A percentile compares a stretch with the other conserved stretches of the same genome.
Conservation (phyloP, 2,329 filamentous ascomycete species). For the Fusarium beomiforme region DNA sequence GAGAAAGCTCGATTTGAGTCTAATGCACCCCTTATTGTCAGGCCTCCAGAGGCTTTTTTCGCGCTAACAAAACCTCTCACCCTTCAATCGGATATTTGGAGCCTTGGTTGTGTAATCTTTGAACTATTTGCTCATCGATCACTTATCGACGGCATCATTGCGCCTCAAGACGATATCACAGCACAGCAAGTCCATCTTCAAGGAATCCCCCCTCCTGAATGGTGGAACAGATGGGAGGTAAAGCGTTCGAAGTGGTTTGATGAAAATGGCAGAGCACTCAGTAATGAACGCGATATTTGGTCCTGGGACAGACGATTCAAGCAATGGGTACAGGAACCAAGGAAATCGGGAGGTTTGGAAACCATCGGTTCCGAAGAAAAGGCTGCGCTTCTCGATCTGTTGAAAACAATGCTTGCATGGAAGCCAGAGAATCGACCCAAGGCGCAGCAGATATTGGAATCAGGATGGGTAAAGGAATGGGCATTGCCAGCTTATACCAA, state of each 20-base stretch:
- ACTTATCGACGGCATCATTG: conserved; percentile 31
- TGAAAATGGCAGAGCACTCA: conserved; percentile 14
- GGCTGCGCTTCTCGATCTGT: background rate
- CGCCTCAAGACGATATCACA: conserved; percentile 26
- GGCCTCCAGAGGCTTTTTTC: conserved; percentile 50
- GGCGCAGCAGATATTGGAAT: conserved; percentile 10
- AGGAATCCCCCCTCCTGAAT: conserved; percentile 29
- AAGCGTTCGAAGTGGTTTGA: conserved; percentile 33
- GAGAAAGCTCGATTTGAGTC: conserved; percentile 40
- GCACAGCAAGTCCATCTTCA: conserved; percentile 34
- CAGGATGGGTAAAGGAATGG: conserved; percentile 30
- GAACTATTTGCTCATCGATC: conserved; percentile 44
- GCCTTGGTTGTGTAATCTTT: conserved; percentile 51
- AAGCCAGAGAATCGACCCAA: conserved; percentile 5
- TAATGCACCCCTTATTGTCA: conserved; percentile 43
- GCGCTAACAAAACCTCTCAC: conserved; percentile 47
- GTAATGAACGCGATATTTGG: conserved; percentile 4
- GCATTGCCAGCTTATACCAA: conserved; percentile 16
- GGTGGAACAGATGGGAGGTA: conserved; percentile 36
- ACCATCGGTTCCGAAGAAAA: background rate
- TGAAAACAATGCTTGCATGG: conserved; percentile 22
- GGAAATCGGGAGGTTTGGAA: background rate
- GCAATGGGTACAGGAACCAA: conserved; percentile 13
- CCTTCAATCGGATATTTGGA: conserved; percentile 52
- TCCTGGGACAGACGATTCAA: conserved; percentile 17